These are phyloP conservation scores for Collybia nuda DNA, from an alignment of 768 basidiomycete species.

Conservation along the genomic window DNA sequence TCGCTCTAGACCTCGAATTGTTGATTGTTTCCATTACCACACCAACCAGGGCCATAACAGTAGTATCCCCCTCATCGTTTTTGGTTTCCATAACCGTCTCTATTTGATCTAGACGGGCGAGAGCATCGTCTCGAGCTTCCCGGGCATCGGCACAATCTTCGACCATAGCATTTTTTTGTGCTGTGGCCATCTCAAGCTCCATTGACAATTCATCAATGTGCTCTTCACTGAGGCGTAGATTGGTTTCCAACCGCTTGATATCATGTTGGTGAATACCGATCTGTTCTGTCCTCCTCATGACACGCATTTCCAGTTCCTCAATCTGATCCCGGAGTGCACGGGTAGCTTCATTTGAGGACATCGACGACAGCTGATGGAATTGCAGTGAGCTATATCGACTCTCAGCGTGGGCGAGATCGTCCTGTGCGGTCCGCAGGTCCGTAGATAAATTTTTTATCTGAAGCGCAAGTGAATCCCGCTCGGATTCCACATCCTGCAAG, in stretches of 20 bases:
- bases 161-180: constrained; percentile 78
- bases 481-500: constrained; percentile 58
- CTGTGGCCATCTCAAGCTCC: constrained; percentile 64
- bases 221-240: constrained; percentile 73
- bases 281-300: constrained; percentile 68
- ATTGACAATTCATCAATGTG: constrained; percentile 65
- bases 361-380: constrained; percentile 62
- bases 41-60: constrained; percentile 36
- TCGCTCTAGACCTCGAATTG: constrained; percentile 24
- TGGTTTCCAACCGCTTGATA: constrained; percentile 73
- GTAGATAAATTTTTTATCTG: constrained; percentile 62
- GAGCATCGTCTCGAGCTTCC: constrained; percentile 67
- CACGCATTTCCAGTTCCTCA: constrained; percentile 64
- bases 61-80: constrained; percentile 28
- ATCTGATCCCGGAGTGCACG: constrained; percentile 62
- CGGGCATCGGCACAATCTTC: constrained; percentile 82
- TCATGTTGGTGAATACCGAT: constrained; percentile 81
- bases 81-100: constrained; percentile 55
- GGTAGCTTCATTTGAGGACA: constrained; percentile 57
- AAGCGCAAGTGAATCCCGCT: constrained; percentile 65
- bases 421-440: constrained; percentile 53
- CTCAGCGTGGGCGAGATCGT: constrained; percentile 57
- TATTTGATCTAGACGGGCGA: constrained; percentile 52
- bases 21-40: constrained; percentile 35
- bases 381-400: constrained; percentile 61